Percentiles rank a stretch among this genome's conserved stretches.
Conservation (phyloP, 805 yeast genomes). For the Candida chauliodis region DNA sequence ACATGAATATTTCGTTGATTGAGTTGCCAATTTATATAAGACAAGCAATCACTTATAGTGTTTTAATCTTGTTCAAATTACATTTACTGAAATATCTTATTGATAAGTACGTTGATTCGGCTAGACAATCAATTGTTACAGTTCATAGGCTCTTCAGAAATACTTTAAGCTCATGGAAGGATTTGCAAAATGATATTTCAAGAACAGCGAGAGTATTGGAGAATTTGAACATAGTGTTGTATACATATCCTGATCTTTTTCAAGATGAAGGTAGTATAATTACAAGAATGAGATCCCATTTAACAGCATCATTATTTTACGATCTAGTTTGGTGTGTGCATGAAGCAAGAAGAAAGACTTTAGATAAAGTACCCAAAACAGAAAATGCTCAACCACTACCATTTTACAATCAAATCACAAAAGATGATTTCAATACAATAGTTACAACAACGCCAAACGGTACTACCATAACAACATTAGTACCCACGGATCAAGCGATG, state of each 20-base stretch:
- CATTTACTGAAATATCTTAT: conserved; percentile 73
- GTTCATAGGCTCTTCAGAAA: conserved; percentile 85
- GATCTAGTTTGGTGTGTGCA: conserved; percentile 93
- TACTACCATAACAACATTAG: conserved; percentile 82
- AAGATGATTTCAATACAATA: conserved; percentile 81
- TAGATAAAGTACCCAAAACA: conserved; percentile 11
- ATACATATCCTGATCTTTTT: conserved; percentile 83
- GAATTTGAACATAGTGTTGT: conserved; percentile 79
- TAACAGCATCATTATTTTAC: conserved; percentile 86
- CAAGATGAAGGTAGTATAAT: conserved; percentile 69
- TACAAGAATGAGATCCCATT: conserved; percentile 84
- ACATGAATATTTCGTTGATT: conserved; percentile 62
- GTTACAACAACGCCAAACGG: conserved; percentile 90
- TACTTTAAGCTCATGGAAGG: conserved; percentile 88
- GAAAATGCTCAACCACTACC: conserved; percentile 65
- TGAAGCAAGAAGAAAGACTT: conserved; percentile 77
- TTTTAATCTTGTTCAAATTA: conserved; percentile 72
- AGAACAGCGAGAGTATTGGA: conserved; percentile 90
- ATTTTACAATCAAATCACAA: conserved; percentile 83
- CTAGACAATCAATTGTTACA: conserved; percentile 90
- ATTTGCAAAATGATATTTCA: conserved; percentile 84
- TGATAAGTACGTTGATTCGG: conserved; percentile 77
- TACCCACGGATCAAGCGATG: conserved; percentile 80
- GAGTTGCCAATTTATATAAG: conserved; percentile 85
- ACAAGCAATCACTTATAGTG: conserved; percentile 80